Base-by-base conservation (phyloP, 148 eudicot genomes). In the Cornus controversa region DNA sequence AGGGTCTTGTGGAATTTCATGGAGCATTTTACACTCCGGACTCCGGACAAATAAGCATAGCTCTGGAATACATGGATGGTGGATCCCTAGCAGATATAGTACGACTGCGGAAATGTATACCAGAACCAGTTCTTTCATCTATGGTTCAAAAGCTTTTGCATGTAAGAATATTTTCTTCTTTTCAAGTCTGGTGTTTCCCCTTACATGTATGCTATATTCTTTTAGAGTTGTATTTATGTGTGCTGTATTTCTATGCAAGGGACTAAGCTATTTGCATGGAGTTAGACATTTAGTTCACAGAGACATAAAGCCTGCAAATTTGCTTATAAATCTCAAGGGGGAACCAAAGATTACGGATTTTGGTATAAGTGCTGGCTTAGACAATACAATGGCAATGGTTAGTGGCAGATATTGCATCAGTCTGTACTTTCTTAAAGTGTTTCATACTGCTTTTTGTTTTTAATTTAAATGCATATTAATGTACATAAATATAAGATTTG, bases 331-430 rank as follows among this genome's bases (percentile, higher is more conserved):
- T 86, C 97, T 95, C 58, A 91, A 91, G 76, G 99, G 99, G 73
- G 97, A 95, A 82, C 91, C 99, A 27, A 95, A 95, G 88, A 95
- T 95, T 79, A 95, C 99, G 69, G 99, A 95, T 86, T 95, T 95
- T 77, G 99, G 99, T 75, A 95, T 95, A 74, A 95, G 99, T 89
- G 99, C 99, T 76, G 99, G 99, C 36, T 84, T 95, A 80, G 99
- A 95, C 80, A 93, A 90, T 74, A 93, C 99, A 67, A 82, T 95
- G 96, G 99, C 99, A 40, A 93, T 95, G 99, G 99, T 95, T 8
- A 73, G 91, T 85, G 60, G 8, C 8, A 13, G 11, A 42, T 72
- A 15, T 37, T 75, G 64, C 26, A 40, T 29, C 36, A 26, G 2
- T 70, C 31, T 20, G 8, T 54, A 13, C 10, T 67, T 37, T 62